Conservation (phyloP, 2,329 filamentous ascomycete species). For the Penicillium sp. region DNA sequence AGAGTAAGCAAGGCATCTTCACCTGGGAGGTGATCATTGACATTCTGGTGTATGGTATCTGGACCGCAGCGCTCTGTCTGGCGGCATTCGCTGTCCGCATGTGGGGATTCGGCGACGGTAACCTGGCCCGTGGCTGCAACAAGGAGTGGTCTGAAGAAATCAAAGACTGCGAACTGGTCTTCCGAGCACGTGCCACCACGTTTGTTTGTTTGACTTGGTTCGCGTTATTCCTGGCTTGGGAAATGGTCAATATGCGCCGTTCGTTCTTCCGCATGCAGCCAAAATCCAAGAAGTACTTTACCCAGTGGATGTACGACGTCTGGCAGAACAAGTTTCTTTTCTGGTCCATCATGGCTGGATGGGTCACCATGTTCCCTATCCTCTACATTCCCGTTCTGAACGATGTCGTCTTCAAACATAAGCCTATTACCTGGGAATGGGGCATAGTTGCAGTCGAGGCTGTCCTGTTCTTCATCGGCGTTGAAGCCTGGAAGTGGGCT, state of each 20-base stretch:
- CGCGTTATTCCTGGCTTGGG: conserved; percentile 72
- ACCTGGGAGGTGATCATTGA: conserved; percentile 72
- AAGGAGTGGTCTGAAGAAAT: conserved; percentile 44
- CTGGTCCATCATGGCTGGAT: conserved; percentile 58
- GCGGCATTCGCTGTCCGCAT: conserved; percentile 61
- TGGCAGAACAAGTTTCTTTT: conserved; percentile 73
- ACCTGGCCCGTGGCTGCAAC: conserved; percentile 61
- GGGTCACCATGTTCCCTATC: conserved; percentile 55
- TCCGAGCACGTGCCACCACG: conserved; percentile 67
- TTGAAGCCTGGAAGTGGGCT: conserved; percentile 63
- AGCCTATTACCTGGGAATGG: conserved; percentile 66
- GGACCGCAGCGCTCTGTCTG: conserved; percentile 68
- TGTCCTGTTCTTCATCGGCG: conserved; percentile 59
- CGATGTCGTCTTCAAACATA: conserved; percentile 62
- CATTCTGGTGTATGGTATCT: conserved; percentile 72
- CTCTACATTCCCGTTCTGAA: conserved; percentile 68
- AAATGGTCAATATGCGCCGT: conserved; percentile 68
- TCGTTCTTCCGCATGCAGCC: conserved; percentile 73
- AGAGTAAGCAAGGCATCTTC: conserved; percentile 67
- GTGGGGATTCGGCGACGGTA: conserved; percentile 58
- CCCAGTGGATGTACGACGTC: conserved; percentile 64
- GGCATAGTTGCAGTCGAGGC: conserved; percentile 61
- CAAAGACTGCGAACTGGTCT: conserved; percentile 59
- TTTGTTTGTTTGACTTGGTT: conserved; percentile 74
- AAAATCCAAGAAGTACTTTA: conserved; percentile 57